Conservation (phyloP, 805 yeast species). For the Hanseniaspora hatyaiensis region DNA sequence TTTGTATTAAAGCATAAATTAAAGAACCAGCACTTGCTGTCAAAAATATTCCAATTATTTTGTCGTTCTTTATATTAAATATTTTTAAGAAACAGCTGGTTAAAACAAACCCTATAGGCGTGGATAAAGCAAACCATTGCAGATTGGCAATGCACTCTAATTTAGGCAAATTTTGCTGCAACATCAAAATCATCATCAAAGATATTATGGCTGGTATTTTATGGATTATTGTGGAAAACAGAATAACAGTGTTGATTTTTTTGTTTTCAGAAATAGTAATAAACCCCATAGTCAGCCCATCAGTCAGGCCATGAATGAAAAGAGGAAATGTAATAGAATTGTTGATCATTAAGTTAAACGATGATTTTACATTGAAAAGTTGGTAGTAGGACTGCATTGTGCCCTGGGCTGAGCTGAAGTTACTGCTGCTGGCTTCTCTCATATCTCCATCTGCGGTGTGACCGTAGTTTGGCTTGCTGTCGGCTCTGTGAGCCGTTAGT, state of each 20-base stretch:
- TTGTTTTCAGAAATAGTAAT: conserved; percentile 34
- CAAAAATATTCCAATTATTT: conserved; percentile 27
- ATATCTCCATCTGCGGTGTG: no score
- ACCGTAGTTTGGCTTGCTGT: no score
- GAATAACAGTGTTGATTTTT: conserved; percentile 31
- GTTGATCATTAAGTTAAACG: conserved; percentile 27
- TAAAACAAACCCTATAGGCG: conserved; percentile 28
- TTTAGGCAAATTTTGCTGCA: conserved; percentile 32
- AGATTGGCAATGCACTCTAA: conserved; percentile 37
- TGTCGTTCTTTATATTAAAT: conserved; percentile 18
- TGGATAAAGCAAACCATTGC: conserved; percentile 29
- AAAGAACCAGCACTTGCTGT: conserved; percentile 30
- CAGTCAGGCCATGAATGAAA: conserved; percentile 48
- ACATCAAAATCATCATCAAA: conserved; percentile 38
- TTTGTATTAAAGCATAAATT: conserved; percentile 27
- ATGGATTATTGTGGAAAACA: conserved; percentile 49
- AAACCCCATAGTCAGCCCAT: conserved; percentile 54
- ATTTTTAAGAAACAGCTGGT: conserved; percentile 18
- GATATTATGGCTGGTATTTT: conserved; percentile 58
- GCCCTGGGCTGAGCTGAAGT: neutral
- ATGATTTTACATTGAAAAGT: conserved; percentile 19
- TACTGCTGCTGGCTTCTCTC: conserved; percentile 3
- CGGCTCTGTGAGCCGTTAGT: no score
- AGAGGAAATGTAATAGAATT: conserved; percentile 48
- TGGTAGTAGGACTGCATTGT: conserved; percentile 20